Percentiles rank a stretch among this genome's conserved stretches.
These are phyloP conservation scores for Candida ascalaphidarum DNA, from an alignment of 805 yeast genomes.

Conservation along the genomic window DNA sequence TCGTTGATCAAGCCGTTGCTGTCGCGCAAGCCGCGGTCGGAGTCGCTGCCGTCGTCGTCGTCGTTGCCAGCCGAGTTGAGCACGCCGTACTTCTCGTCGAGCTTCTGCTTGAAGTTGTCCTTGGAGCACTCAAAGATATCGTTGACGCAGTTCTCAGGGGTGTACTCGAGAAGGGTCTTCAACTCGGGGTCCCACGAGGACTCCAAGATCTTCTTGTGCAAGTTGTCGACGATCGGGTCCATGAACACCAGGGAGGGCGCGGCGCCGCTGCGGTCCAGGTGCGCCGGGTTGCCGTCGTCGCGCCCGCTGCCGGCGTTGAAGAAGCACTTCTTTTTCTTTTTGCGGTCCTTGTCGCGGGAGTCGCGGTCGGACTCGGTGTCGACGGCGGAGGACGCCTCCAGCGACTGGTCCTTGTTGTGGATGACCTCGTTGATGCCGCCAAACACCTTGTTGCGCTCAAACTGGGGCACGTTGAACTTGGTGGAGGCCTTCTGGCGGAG, in stretches of 20 bases:
- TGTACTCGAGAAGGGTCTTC: constrained; percentile 37
- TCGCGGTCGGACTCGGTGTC: neutral
- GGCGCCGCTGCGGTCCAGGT: neutral
- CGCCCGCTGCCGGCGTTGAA: neutral
- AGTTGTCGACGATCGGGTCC: constrained; percentile 42
- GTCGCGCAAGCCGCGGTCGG: constrained; percentile 13
- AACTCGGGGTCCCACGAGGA: constrained; percentile 52
- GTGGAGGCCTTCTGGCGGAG: too few relatives aligned
- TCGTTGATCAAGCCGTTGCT: constrained; percentile 33
- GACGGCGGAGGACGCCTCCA: neutral
- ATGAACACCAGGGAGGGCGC: constrained; percentile 17
- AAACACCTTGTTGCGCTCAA: constrained; percentile 36
- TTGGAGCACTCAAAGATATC: constrained; percentile 69
- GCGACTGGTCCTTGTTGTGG: constrained; percentile 2
- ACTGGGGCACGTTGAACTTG: constrained; percentile 36
- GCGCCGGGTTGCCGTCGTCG: constrained; percentile 1
- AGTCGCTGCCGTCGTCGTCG: constrained; percentile 13
- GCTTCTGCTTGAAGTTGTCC: constrained; percentile 5
- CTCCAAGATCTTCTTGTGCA: constrained; percentile 48
- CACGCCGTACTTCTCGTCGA: constrained; percentile 4
- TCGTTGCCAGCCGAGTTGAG: too few relatives aligned
- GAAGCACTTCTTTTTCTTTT: constrained; percentile 2
- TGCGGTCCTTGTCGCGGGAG: constrained; percentile 1
- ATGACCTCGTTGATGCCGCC: constrained; percentile 42
- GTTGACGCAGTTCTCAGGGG: constrained; percentile 64